Conservation (phyloP, 2,329 filamentous ascomycete genomes). For the Aureobasidium vineae region DNA sequence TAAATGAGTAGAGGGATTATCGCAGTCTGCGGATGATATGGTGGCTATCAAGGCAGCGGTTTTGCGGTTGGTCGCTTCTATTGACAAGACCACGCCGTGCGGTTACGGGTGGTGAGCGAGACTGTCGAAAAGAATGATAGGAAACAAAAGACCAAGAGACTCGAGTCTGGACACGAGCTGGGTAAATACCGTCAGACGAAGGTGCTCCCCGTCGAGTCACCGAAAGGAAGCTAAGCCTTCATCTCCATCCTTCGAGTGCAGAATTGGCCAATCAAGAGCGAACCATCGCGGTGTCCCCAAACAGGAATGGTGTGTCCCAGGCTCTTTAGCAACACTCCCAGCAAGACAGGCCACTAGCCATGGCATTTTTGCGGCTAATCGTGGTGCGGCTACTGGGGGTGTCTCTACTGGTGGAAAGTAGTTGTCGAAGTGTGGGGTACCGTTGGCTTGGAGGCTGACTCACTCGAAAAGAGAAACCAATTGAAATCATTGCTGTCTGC, state of each 20-base stretch:
- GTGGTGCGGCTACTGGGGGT: neutral
- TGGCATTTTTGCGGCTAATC: neutral
- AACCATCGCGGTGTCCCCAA: constrained; percentile 8
- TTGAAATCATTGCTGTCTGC: neutral
- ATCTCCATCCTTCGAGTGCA: constrained; percentile 1
- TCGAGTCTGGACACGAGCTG: constrained; percentile 16
- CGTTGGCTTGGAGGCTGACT: constrained; percentile 6
- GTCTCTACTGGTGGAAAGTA: neutral
- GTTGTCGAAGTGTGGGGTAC: neutral
- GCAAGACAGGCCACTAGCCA: neutral
- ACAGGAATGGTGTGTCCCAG: neutral
- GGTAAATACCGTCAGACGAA: constrained; percentile 18
- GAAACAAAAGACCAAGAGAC: constrained; percentile 18
- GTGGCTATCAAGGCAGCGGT: constrained; percentile 13
- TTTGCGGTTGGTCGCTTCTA: constrained; percentile 18
- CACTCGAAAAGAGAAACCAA: constrained; percentile 1
- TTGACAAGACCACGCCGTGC: constrained; percentile 20
- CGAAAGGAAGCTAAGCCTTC: constrained; percentile 14
- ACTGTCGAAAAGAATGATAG: constrained; percentile 17
- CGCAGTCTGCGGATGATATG: constrained; percentile 18
- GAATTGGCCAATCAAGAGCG: constrained; percentile 11
- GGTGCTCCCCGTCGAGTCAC: constrained; percentile 15
- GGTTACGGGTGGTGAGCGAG: constrained; percentile 19
- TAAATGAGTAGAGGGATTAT: neutral
- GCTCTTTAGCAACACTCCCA: neutral